Evolutionary conservation across 208 protist genomes (phyloP), one percentile per base, ranked within the genome.

Genomic region (Trypanosoma mega): DNA sequence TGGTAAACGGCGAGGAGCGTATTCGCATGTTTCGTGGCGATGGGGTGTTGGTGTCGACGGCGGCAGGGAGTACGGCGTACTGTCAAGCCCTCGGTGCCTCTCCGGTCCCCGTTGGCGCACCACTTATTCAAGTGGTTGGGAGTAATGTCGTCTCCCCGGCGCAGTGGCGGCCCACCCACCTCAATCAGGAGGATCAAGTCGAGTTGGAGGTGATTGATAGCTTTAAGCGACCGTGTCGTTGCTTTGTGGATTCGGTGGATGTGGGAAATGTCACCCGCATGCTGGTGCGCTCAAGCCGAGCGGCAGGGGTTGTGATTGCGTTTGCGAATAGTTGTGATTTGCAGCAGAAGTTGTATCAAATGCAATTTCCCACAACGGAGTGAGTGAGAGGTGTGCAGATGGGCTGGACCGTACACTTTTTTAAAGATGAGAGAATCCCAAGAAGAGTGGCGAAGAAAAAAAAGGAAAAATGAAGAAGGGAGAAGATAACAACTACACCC

Each of bases 11-110:
- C 36, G 76, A 93, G 63, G 90, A 93, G 63, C 78, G 85, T 45
- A 93, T 96, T 49, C 79, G 72, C 2, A 58, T 74, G 31, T 72
- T 96, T 33, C 78, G 84, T 37, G 90, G 83, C 36, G 90, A 96
- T 52, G 90, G 90, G n/a, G 86, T 92, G 48, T 76, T 96, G 12
- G 82, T 96, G 34, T 80, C 86, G 23, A 96, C 90, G 1, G 86
- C 90, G 6, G 90, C 90, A 11, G 90, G 90, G 31, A 93, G 86
- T 69, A 96, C 90, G 4, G 90, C 90, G 52, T 96, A 96, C 72
- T 88, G 82, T 51, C 77, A 76, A 52, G 90, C 90, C 0, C 78
- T 93, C 12, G 90, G 90, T 5, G 90, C 90, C 16, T 96, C 90
- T 3, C 90, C 90, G 2, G 80, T 96, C 20, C 90, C 90, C 2